These are phyloP conservation scores for Metschnikowia arizonensis DNA, from an alignment of 805 yeast species.

Conservation along the genomic window DNA sequence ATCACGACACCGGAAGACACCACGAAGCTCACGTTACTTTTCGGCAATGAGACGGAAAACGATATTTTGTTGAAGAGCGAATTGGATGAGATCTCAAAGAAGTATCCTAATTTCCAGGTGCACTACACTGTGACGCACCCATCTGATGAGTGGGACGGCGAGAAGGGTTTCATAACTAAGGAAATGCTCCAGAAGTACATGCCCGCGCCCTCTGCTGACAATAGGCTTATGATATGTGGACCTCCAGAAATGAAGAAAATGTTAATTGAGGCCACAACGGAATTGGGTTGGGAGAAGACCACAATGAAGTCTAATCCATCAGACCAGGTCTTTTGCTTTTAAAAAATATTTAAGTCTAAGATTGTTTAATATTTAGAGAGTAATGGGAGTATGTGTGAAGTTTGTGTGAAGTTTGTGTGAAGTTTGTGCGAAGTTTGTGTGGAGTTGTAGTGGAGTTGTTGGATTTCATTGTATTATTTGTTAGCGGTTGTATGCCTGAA, in stretches of 20 bases:
- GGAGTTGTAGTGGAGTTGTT: no score
- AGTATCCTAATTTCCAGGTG: constrained; percentile 59
- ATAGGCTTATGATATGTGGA: constrained; percentile 68
- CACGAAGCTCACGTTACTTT: constrained; percentile 59
- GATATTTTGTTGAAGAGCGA: constrained; percentile 72
- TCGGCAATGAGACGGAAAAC: constrained; percentile 71
- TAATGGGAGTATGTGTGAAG: no score
- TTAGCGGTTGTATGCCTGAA: background rate
- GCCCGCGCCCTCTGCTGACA: constrained; percentile 47
- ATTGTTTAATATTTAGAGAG: no score
- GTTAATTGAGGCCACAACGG: constrained; percentile 47
- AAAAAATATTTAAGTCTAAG: constrained; percentile 7
- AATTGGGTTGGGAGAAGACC: constrained; percentile 59
- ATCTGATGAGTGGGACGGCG: constrained; percentile 51
- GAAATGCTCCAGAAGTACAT: constrained; percentile 52
- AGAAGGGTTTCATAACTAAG: constrained; percentile 55
- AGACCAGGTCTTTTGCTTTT: constrained; percentile 58
- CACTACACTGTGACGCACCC: constrained; percentile 57
- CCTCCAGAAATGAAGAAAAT: constrained; percentile 63
- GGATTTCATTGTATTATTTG: background rate
- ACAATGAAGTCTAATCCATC: constrained; percentile 43
- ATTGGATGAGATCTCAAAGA: constrained; percentile 61
- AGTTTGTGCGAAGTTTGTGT: no score
- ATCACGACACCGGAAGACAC: constrained; percentile 65
- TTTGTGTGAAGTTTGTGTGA: no score